These are phyloP conservation scores for Magnusiomyces ingens DNA, from an alignment of 1,139 yeast species.

Conservation along the genomic window DNA sequence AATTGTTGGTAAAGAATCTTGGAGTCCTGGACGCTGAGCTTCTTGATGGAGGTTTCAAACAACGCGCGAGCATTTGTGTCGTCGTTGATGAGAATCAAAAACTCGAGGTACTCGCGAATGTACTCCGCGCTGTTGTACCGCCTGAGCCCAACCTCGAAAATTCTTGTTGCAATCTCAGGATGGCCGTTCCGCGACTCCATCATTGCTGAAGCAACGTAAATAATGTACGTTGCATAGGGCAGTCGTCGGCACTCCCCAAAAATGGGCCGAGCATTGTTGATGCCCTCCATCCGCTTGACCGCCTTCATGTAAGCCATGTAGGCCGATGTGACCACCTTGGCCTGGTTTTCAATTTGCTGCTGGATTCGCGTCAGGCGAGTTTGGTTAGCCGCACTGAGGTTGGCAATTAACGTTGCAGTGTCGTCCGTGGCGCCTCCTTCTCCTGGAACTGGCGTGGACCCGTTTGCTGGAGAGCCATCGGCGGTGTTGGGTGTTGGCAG, in stretches of 20 bases:
- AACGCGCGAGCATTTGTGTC: slow-evolving; percentile 76
- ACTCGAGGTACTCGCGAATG: slow-evolving; percentile 63
- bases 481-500: slow-evolving; percentile 4
- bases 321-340: slow-evolving; percentile 31
- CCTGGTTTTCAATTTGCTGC: slow-evolving; percentile 19
- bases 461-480: not conserved
- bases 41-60: slow-evolving; percentile 59
- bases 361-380: slow-evolving; percentile 2
- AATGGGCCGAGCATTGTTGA: slow-evolving; percentile 36
- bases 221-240: slow-evolving; percentile 63
- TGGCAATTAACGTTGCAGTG: slow-evolving; percentile 6
- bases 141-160: slow-evolving; percentile 75
- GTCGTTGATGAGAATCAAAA: slow-evolving; percentile 65
- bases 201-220: slow-evolving; percentile 75
- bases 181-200: slow-evolving; percentile 63
- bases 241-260: slow-evolving; percentile 67
- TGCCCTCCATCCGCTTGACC: slow-evolving; percentile 35
- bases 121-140: slow-evolving; percentile 52
- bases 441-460: not conserved
- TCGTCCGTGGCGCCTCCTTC: slow-evolving; percentile 8
- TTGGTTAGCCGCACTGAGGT: slow-evolving; percentile 9
- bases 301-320: slow-evolving; percentile 34
- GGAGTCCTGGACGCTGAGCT: slow-evolving; percentile 35
- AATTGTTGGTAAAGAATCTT: slow-evolving; percentile 43
- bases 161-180: slow-evolving; percentile 62